Evolutionary conservation across 768 basidiomycete species (phyloP), one percentile per base, ranked within the genome.

Genomic region (Tubosaeta sp.): DNA sequence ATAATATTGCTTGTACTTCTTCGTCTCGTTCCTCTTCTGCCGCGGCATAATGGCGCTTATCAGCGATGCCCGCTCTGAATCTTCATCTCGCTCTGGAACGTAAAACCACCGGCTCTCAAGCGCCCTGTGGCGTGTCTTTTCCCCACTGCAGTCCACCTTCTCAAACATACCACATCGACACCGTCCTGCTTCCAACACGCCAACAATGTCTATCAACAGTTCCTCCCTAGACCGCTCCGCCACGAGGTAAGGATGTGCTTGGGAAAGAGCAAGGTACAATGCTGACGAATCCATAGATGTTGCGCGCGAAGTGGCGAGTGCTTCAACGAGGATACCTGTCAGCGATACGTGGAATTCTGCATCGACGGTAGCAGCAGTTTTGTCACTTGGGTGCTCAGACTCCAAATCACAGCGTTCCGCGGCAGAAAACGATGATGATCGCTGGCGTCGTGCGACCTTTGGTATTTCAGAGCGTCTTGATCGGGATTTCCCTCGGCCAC

Each of bases 1-100:
- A 69, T 91, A 91, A 70, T 91, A 91, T 65, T 88, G 85, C 67
- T 91, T 91, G 55, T 85, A 86, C 71, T 88, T 85, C 77, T 85
- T 89, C 65, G 87, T 91, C 69, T 82, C 86, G 43, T 71, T 83
- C 49, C 88, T 72, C 70, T 89, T 91, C 50, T 76, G 85, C 13
- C 85, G 80, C 2, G 86, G 86, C 86, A 88, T 87, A 75, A 88
- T 82, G 54, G 81, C 83, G 61, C 74, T 68, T 51, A 90, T 79
- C 53, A 88, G 67, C 58, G 72, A 65, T 29, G 86, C 86, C n/a
- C 87, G 76, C 51, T 88, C 87, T 58, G 74, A 73, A 63, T 90
- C 86, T 59, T 78, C 74, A 59, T 90, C 87, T 62, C 74, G 65
- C 61, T 88, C 86, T 0, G 87, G 83, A 6, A 86, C 79, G 60